Evolutionary conservation across 768 basidiomycete genomes (phyloP), one percentile per base, ranked within the genome.

Genomic region (Pholiota microspora): DNA sequence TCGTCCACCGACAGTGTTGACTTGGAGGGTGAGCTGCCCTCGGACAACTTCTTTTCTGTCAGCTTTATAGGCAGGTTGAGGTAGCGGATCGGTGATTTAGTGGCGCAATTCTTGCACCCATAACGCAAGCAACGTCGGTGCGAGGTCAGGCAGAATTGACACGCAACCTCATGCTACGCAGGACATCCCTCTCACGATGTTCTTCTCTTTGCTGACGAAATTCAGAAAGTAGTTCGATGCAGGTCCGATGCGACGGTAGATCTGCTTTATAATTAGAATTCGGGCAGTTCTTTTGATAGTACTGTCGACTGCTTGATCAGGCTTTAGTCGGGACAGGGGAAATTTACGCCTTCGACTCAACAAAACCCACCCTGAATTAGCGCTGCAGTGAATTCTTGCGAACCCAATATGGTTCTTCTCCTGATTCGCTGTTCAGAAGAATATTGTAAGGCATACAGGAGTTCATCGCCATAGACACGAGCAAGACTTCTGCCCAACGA

Each of bases 141-240:
- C 18, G 13, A 15, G 12, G 36, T 38, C 40, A 6, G 40, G 35
- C 35, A 35, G 34, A 46, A 23, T 23, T 8, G 45, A 7, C 7
- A 23, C 34, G 31, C 29, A 48, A 8, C 28, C 47, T 32, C 47
- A 32, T 28, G 21, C 46, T 31, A 47, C 16, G 10, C 31, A 32
- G 7, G 28, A 47, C 21, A 16, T 48, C 16, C 32, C 34, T 50
- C 49, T 16, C 49, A 50, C 49, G 49, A 36, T 27, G 36, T 24
- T 27, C 49, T 50, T 50, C 49, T 50, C 27, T 29, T 32, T 8
- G 28, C 16, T 47, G 46, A 47, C 31, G 23, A 47, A 21, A 36
- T 7, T 8, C 35, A 18, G 35, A 42, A 8, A 8, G 16, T 8
- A 18, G 9, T n/a, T n/a, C n/a, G n/a, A n/a, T n/a, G n/a, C n/a